A percentile compares a stretch with the other conserved stretches of the same genome.
Conservation (phyloP, 169 alveolate genomes). For the Babesia ovata region DNA sequence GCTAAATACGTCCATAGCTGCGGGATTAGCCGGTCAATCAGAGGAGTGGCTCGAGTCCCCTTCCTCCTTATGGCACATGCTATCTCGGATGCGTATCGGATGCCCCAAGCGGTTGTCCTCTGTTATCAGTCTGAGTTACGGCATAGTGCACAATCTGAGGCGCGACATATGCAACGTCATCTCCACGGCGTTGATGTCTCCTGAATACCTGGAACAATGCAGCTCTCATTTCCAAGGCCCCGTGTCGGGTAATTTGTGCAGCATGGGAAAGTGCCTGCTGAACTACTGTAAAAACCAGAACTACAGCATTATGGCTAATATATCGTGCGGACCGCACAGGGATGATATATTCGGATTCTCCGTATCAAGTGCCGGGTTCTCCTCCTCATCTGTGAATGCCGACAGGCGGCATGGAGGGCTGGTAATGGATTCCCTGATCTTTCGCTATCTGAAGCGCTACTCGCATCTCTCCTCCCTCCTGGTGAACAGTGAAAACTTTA, state of each 20-base stretch:
- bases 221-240: constrained; percentile 4
- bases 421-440: not conserved
- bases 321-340: not conserved
- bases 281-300: constrained; percentile 27
- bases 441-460: constrained; percentile 9
- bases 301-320: not conserved
- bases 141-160: constrained; percentile 13
- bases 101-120: constrained; percentile 28
- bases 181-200: constrained; percentile 24
- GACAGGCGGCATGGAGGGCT: not conserved
- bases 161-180: constrained; percentile 57
- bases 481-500: not conserved
- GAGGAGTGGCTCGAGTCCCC: not conserved
- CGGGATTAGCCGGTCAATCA: not conserved
- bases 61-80: not conserved
- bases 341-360: not conserved
- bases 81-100: constrained; percentile 23
- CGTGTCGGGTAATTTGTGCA: constrained; percentile 7
- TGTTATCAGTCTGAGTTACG: constrained; percentile 27
- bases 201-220: constrained; percentile 32
- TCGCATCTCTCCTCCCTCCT: not conserved
- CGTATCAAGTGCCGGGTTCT: not conserved
- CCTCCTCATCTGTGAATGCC: not conserved
- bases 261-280: constrained; percentile 24
- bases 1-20: not conserved